These are phyloP conservation scores for Citrullus amarus DNA, from an alignment of 306 rosid species.

Conservation along the genomic window DNA sequence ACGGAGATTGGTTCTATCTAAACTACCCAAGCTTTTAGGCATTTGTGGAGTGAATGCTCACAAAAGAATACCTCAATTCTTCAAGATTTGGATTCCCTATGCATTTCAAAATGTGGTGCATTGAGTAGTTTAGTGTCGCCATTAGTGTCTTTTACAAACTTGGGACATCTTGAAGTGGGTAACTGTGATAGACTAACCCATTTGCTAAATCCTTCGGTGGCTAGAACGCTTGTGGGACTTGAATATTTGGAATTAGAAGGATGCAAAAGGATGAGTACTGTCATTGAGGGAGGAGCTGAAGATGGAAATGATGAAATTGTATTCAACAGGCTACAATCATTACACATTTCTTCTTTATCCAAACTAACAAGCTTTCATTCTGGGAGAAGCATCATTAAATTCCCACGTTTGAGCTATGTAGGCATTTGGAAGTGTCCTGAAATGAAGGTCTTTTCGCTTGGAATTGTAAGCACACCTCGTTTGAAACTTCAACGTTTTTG, in stretches of 20 bases:
- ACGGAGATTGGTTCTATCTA: background rate
- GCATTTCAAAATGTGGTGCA: background rate
- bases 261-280: background rate
- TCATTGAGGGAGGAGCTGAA: background rate
- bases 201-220: background rate
- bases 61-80: background rate
- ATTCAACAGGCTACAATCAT: accelerated
- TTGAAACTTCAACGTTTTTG: background rate
- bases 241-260: accelerated
- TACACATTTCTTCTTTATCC: accelerated
- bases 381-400: background rate
- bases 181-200: background rate
- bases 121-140: background rate
- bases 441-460: constrained; percentile 4
- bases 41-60: background rate
- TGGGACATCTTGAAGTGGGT: accelerated
- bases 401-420: background rate
- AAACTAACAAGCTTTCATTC: background rate
- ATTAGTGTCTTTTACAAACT: background rate
- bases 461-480: background rate
- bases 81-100: accelerated
- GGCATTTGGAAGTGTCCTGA: background rate
- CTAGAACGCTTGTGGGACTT: background rate
- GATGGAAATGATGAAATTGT: background rate
- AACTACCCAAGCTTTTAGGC: background rate